These are phyloP conservation scores for Pythium oligandrum DNA, from an alignment of 352 stramenopile genomes.

Conservation along the genomic window DNA sequence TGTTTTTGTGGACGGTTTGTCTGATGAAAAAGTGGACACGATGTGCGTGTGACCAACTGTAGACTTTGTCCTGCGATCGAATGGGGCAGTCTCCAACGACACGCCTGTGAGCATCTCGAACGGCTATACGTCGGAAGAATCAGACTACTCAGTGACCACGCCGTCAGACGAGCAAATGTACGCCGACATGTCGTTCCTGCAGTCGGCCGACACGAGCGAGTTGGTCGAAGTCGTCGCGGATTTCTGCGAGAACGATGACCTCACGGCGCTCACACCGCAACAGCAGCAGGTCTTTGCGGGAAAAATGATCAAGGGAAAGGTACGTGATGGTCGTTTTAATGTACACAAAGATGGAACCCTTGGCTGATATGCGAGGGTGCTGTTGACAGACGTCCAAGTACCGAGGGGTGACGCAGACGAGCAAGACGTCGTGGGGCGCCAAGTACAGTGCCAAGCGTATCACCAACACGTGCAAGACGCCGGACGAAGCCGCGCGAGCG, in stretches of 20 bases:
- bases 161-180: constrained; percentile 72
- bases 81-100: constrained; percentile 21
- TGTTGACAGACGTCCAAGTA: constrained; percentile 77
- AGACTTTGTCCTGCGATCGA: constrained; percentile 33
- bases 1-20: constrained; percentile 2
- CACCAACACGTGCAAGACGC: constrained; percentile 87
- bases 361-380: no score
- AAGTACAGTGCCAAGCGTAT: constrained; percentile 88
- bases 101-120: constrained; percentile 62
- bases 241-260: constrained; percentile 36
- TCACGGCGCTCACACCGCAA: constrained; percentile 37
- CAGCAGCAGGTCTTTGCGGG: constrained; percentile 50
- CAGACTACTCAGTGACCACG: constrained; percentile 68
- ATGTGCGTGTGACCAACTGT: constrained; percentile 2
- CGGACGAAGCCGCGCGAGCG: constrained; percentile 71
- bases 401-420: constrained; percentile 79
- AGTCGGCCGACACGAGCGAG: constrained; percentile 49
- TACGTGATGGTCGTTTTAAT: constrained; percentile 13
- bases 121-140: constrained; percentile 83
- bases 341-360: constrained; percentile 2
- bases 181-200: constrained; percentile 70
- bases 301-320: constrained; percentile 83
- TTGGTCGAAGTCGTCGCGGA: constrained; percentile 58
- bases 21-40: constrained; percentile 22
- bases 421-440: constrained; percentile 83